These are phyloP conservation scores for Fusarium azukiicola DNA, from an alignment of 2,329 filamentous ascomycete genomes.

Conservation along the genomic window DNA sequence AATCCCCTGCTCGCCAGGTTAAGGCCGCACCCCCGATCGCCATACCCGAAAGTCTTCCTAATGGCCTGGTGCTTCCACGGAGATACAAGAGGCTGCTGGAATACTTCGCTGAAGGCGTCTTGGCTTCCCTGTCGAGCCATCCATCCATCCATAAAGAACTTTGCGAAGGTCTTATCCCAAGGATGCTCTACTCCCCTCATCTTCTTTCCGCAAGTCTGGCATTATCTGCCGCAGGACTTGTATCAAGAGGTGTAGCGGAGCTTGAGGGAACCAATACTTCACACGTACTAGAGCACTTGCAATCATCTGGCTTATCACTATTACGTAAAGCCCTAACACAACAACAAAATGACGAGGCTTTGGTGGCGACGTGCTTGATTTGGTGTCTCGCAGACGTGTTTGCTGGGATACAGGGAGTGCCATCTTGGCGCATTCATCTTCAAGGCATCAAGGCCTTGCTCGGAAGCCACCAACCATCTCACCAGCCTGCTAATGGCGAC, in stretches of 20 bases:
- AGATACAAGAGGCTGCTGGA: slow-evolving; percentile 49
- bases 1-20: not conserved
- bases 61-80: slow-evolving; percentile 48
- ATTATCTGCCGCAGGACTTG: slow-evolving; percentile 51
- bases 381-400: slow-evolving; percentile 57
- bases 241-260: slow-evolving; percentile 48
- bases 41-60: slow-evolving; percentile 49
- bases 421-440: slow-evolving; percentile 52
- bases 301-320: slow-evolving; percentile 50
- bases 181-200: slow-evolving; percentile 53
- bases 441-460: slow-evolving; percentile 53
- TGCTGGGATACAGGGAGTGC: slow-evolving; percentile 46
- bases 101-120: slow-evolving; percentile 52
- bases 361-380: slow-evolving; percentile 55
- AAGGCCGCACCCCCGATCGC: not conserved
- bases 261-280: slow-evolving; percentile 49
- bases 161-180: slow-evolving; percentile 50
- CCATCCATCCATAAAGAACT: slow-evolving; percentile 54
- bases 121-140: slow-evolving; percentile 54
- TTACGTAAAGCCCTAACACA: slow-evolving; percentile 47
- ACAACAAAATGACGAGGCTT: slow-evolving; percentile 48
- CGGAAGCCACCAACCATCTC: slow-evolving; percentile 20
- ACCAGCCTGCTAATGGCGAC: not conserved
- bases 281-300: slow-evolving; percentile 50
- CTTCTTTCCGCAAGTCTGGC: slow-evolving; percentile 54